phyloP scores from a whole-genome alignment of 352 stramenopile genomes.

The Globisporangium abappressorium region DNA sequence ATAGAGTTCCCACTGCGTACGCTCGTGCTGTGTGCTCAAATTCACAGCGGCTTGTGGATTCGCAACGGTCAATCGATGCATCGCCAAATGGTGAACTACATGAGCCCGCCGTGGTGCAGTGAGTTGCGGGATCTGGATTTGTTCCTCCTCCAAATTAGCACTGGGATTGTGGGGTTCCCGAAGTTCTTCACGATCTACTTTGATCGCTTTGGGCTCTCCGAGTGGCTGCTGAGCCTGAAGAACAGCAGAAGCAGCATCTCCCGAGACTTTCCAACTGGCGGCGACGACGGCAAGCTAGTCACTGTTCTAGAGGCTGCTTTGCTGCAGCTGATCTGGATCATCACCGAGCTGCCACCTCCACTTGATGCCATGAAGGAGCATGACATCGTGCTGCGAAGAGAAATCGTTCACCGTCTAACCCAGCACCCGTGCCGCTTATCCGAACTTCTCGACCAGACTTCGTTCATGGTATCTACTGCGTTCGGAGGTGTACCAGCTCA shows the following conservation, averaged over 20 bases:
- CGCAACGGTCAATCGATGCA: slow-evolving; percentile 84
- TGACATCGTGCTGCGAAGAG: slow-evolving; percentile 70
- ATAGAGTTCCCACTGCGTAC: slow-evolving; percentile 80
- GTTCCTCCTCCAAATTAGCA: slow-evolving; percentile 67
- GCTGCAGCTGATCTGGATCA: slow-evolving; percentile 81
- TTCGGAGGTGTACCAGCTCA: slow-evolving; percentile 60
- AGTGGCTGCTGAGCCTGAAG: slow-evolving; percentile 67
- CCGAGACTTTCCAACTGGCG: slow-evolving; percentile 24
- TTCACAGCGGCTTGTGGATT: slow-evolving; percentile 80
- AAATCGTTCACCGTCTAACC: slow-evolving; percentile 85
- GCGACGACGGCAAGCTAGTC: slow-evolving; percentile 62
- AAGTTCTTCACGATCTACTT: slow-evolving; percentile 82
- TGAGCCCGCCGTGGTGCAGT: slow-evolving; percentile 63
- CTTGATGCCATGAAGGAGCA: slow-evolving; percentile 54
- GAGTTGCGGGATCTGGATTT: slow-evolving; percentile 75
- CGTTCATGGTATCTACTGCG: slow-evolving; percentile 66
- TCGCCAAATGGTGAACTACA: slow-evolving; percentile 80
- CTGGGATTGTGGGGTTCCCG: slow-evolving; percentile 50
- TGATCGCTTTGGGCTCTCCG: slow-evolving; percentile 71
- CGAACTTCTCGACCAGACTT: slow-evolving; percentile 76
- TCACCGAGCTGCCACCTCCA: slow-evolving; percentile 79
- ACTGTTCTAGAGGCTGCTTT: slow-evolving; percentile 75
- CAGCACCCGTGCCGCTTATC: slow-evolving; percentile 71
- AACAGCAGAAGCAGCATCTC: slow-evolving; percentile 49
- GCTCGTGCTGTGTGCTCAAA: slow-evolving; percentile 70